A percentile compares a stretch with the other conserved stretches of the same genome.
Evolutionary conservation across 1,284 basidiomycete genomes (phyloP).

Genomic region (Ceratobasidium sp.): DNA sequence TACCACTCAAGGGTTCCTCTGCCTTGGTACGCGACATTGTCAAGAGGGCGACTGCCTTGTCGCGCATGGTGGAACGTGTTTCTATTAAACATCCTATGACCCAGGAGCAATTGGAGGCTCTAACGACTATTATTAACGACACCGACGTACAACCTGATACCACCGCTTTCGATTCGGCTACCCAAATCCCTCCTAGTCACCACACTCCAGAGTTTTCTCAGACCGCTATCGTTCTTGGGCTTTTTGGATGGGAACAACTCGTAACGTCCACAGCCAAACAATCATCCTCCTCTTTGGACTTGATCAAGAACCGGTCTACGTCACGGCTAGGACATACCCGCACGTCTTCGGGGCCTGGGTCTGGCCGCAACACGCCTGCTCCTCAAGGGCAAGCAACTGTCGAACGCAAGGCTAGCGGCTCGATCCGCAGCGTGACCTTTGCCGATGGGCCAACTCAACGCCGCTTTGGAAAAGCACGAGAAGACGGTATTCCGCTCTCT

Average conservation of each 20-base stretch:
- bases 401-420: slow-evolving; percentile 36
- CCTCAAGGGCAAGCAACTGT: slow-evolving; percentile 28
- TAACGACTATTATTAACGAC: slow-evolving; percentile 47
- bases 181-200: slow-evolving; percentile 34
- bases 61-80: slow-evolving; percentile 64
- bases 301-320: slow-evolving; percentile 25
- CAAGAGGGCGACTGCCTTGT: slow-evolving; percentile 63
- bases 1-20: slow-evolving; percentile 72
- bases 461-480: slow-evolving; percentile 33
- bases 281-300: slow-evolving; percentile 32
- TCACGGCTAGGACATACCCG: slow-evolving; percentile 35
- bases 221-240: slow-evolving; percentile 43
- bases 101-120: slow-evolving; percentile 54
- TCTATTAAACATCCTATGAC: slow-evolving; percentile 72
- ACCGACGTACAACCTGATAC: slow-evolving; percentile 11
- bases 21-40: slow-evolving; percentile 69
- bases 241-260: slow-evolving; percentile 46
- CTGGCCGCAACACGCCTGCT: slow-evolving; percentile 31
- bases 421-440: slow-evolving; percentile 37
- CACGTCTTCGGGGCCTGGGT: slow-evolving; percentile 15
- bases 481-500: slow-evolving; percentile 23
- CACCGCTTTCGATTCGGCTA: slow-evolving; percentile 34
- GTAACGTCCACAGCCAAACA: slow-evolving; percentile 22
- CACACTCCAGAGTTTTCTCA: slow-evolving; percentile 39
- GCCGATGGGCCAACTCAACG: slow-evolving; percentile 33